Base-by-base conservation (phyloP, 2,329 filamentous ascomycete genomes). In the Trichoderma gracile region DNA sequence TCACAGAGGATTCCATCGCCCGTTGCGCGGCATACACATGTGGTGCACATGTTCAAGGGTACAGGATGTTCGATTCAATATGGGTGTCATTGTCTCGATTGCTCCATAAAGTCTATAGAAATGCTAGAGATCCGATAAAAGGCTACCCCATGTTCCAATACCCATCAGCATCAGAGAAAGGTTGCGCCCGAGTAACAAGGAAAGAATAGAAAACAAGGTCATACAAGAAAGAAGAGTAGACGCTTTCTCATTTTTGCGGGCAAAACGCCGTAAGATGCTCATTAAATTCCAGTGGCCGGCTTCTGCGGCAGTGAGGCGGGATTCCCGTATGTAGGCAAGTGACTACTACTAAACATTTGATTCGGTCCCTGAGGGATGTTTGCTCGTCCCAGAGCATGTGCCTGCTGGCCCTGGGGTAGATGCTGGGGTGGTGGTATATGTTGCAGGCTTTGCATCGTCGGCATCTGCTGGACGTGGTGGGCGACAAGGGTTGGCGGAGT, bases 241-340 rank as follows among this genome's bases (percentile, higher is more conserved):
- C 55, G 55, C 42, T 54, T 54, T 54, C 50, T 40, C 50, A 27
- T 54, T 38, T 38, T 38, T 43, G 30, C n/a, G 23, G 42, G 25
- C 30, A 55, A 55, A 73, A 73, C 69, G 74, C 70, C 70, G 63
- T 67, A 57, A 68, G 69, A 74, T 76, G 71, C 71, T 71, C 68
- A 69, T 67, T 80, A 81, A 70, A 81, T 78, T 71, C 79, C 80
- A 65, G 80, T 79, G 40, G 81, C 77, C 65, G 84, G 84, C 75
- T 86, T 86, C 72, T 86, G 84, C 66, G 84, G 84, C 72, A 87
- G 73, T 38, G 82, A 83, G 38, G 84, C 83, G 65, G 84, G 84
- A 73, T 87, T 87, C 68, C 84, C 84, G 69, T 86, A 87, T 49
- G 83, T 75, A 21, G 77, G 83, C 67, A 87, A 75, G 69, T 85